Evolutionary conservation across 169 alveolate genomes (phyloP).

Genomic region (Blepharisma undulans): DNA sequence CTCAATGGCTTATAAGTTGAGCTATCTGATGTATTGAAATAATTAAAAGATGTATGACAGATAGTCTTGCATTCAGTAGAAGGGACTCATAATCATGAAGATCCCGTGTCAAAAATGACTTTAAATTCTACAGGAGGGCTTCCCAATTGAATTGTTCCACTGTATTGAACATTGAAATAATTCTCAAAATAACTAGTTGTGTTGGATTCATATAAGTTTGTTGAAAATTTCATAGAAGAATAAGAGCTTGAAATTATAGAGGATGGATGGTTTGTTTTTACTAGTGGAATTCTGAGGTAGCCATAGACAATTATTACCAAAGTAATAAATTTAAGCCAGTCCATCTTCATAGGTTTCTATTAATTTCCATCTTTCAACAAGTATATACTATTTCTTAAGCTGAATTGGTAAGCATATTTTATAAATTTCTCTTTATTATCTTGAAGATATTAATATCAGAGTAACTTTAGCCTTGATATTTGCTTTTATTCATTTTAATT

Average conservation of each 20-base stretch:
- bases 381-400: neutral
- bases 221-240: neutral
- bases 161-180: neutral
- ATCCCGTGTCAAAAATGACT: slow-evolving; percentile 54
- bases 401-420: neutral
- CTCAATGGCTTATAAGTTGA: neutral
- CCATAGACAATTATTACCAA: neutral
- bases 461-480: too few species aligned
- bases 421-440: neutral
- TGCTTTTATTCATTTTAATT: too few species aligned
- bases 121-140: neutral
- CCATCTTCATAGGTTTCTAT: neutral
- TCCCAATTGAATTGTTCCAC: neutral
- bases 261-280: neutral
- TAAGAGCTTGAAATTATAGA: neutral
- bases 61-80: slow-evolving; percentile 6
- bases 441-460: too few species aligned
- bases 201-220: neutral
- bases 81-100: slow-evolving; percentile 44
- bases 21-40: neutral
- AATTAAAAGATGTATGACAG: neutral
- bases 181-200: neutral
- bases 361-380: neutral
- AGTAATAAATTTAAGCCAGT: neutral
- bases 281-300: neutral